Evolutionary conservation across 108 stramenopile genomes (phyloP), one percentile per base, ranked within the genome.

Genomic region (Pseudonitzschia multiseries): DNA sequence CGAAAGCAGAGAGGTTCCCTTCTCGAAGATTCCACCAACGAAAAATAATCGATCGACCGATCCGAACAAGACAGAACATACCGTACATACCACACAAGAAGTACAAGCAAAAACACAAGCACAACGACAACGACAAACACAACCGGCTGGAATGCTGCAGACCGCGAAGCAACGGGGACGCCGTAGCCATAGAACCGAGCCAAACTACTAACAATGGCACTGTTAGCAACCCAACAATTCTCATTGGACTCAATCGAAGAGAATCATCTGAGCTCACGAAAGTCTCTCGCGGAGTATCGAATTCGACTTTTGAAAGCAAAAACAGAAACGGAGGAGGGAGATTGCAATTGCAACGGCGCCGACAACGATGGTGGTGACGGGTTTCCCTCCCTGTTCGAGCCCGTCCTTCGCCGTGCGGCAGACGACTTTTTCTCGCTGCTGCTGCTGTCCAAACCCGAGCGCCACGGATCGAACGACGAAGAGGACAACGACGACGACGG

Each of bases 371-470:
- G 29, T 9, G 46, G 50, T 29, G 42, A 24, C 42, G 76, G 81
- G 14, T 65, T 81, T 62, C 60, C 76, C 14, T 41, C 69, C 26
- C 44, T 51, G 12, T 77, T 81, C 60, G 62, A 77, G n/a, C 72
- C 68, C 20, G 20, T 81, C 10, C 66, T 77, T 13, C 32, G 41
- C 33, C 44, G 43, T 22, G 26, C 69, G n/a, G 31, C 41, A 50
- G 63, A 70, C 50, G 14, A 67, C 24, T 67, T 44, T 48, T 14
- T 67, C 0, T 18, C 21, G 18, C 6, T 48, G 0, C 13, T 44
- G 18, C 6, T 48, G 0, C 13, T 44, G 4, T 32, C 22, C 28
- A 65, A 65, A 41, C 14, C n/a, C n/a, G n/a, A n/a, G n/a, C n/a
- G n/a, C n/a, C n/a, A n/a, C n/a, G n/a, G 24, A 28, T 20, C 6